phyloP scores from a whole-genome alignment of 2,329 filamentous ascomycete genomes.

The Bipolaris gigantea region DNA sequence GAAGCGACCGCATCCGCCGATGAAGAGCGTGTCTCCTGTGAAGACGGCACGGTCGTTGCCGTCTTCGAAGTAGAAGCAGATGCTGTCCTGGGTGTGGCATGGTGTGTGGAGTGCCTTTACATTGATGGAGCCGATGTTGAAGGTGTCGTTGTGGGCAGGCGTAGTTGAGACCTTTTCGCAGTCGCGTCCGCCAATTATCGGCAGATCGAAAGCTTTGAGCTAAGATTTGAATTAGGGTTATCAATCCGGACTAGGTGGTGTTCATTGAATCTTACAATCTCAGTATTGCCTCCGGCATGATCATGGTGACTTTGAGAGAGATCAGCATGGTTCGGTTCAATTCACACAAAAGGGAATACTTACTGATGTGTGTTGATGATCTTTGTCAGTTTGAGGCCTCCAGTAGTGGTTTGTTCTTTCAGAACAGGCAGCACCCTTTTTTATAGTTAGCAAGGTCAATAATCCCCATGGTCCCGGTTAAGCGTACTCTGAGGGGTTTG shows the following conservation, averaged over 20 bases:
- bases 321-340: slow-evolving; percentile 5
- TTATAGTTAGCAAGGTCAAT: neutral
- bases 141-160: slow-evolving; percentile 72
- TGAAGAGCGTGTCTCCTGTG: slow-evolving; percentile 94
- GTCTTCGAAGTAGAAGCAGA: slow-evolving; percentile 92
- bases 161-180: slow-evolving; percentile 79
- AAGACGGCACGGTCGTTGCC: slow-evolving; percentile 78
- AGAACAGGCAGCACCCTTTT: slow-evolving; percentile 64
- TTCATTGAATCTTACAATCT: slow-evolving; percentile 62
- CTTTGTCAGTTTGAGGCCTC: slow-evolving; percentile 78
- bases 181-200: slow-evolving; percentile 85
- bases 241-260: rapidly evolving
- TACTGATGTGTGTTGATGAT: slow-evolving; percentile 99
- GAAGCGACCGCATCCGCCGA: slow-evolving; percentile 91
- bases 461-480: neutral
- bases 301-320: slow-evolving; percentile 75
- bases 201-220: slow-evolving; percentile 65
- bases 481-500: slow-evolving; percentile 73
- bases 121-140: slow-evolving; percentile 79
- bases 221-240: slow-evolving; percentile 27
- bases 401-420: slow-evolving; percentile 70
- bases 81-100: slow-evolving; percentile 97
- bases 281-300: slow-evolving; percentile 87
- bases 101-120: slow-evolving; percentile 92
- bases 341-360: slow-evolving; percentile 45